phyloP scores from a whole-genome alignment of 148 eudicot species.

The Camellia lanceoleosa region DNA sequence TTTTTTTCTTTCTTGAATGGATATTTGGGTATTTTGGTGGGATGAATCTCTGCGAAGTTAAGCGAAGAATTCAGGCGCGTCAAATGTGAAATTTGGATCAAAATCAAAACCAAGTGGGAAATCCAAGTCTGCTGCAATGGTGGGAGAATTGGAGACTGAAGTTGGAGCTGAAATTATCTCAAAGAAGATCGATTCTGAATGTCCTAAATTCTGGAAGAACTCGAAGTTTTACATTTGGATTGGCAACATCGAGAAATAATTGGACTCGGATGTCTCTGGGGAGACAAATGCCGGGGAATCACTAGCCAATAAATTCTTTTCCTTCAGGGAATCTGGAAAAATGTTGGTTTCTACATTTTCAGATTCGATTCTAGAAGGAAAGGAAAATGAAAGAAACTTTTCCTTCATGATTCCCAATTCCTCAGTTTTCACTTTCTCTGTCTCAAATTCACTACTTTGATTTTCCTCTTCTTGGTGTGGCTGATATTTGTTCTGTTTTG shows the following conservation, averaged over 20 bases:
- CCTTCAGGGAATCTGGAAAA: constrained; percentile 15
- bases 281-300: constrained; percentile 22
- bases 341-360: constrained; percentile 24
- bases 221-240: constrained; percentile 11
- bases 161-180: constrained; percentile 42
- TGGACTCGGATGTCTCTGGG: too few species aligned
- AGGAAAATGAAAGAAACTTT: constrained; percentile 37
- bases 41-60: not conserved
- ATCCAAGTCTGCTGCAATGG: constrained; percentile 24
- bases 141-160: not conserved
- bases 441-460: constrained; percentile 1
- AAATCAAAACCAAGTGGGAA: constrained; percentile 45
- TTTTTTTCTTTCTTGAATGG: not conserved
- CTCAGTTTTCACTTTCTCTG: constrained; percentile 21
- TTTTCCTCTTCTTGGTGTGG: constrained; percentile 15
- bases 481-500: constrained; percentile 10
- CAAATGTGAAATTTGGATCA: constrained; percentile 31
- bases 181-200: constrained; percentile 39
- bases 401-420: constrained; percentile 21
- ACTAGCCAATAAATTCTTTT: constrained; percentile 18
- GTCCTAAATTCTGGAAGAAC: constrained; percentile 21
- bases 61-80: constrained; percentile 22
- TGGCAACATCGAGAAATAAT: constrained; percentile 8
- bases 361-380: constrained; percentile 35
- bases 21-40: too few species aligned